Evolutionary conservation across 2,329 filamentous ascomycete species (phyloP).

Genomic region (Fusarium graminum): DNA sequence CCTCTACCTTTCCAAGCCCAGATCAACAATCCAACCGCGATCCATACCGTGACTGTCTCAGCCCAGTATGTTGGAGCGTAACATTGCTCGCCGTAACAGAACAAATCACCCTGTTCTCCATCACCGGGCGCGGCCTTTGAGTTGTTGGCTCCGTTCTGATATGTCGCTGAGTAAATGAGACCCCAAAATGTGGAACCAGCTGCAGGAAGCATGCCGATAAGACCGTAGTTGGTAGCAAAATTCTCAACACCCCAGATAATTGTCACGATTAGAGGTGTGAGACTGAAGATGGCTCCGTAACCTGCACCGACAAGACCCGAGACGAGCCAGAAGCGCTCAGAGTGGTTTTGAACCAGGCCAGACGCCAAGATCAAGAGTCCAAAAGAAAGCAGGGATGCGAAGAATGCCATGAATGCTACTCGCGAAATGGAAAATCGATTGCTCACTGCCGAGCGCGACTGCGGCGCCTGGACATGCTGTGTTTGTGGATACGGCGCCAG

Average conservation of each 20-base stretch:
- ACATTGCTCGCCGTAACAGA: constrained; percentile 86
- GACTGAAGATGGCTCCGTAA: constrained; percentile 90
- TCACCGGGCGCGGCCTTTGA: constrained; percentile 51
- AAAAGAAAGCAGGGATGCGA: constrained; percentile 78
- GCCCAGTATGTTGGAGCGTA: constrained; percentile 89
- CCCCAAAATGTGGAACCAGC: constrained; percentile 91
- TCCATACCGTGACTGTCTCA: constrained; percentile 82
- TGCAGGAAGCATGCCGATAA: constrained; percentile 92
- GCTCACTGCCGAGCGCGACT: constrained; percentile 48
- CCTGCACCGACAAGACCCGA: constrained; percentile 88
- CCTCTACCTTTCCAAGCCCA: constrained; percentile 84
- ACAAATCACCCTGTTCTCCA: constrained; percentile 61
- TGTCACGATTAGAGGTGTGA: constrained; percentile 92
- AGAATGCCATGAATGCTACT: constrained; percentile 81
- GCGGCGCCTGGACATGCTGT: constrained; percentile 65
- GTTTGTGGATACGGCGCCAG: constrained; percentile 78
- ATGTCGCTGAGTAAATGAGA: constrained; percentile 84
- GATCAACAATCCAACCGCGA: constrained; percentile 78
- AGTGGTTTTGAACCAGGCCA: constrained; percentile 79
- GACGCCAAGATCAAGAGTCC: constrained; percentile 84
- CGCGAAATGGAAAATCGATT: constrained; percentile 76
- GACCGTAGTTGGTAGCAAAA: constrained; percentile 98
- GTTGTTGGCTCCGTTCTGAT: constrained; percentile 73
- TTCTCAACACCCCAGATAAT: constrained; percentile 99
- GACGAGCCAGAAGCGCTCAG: constrained; percentile 85